Base-by-base conservation (phyloP, 1,139 yeast genomes). In the Ashbya aceris region DNA sequence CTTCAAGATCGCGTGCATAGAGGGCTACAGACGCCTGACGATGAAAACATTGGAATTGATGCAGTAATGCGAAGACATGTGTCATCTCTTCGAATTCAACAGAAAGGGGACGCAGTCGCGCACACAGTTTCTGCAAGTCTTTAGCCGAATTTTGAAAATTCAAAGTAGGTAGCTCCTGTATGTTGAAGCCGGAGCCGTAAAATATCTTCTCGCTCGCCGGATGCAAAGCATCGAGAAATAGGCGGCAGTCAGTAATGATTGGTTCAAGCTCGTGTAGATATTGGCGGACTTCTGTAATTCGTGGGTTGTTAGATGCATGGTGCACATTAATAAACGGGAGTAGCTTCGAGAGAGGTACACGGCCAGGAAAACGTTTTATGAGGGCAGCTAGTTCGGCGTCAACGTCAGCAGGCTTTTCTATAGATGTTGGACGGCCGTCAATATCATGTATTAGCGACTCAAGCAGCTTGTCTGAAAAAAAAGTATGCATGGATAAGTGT, bases 391-490 rank as follows among this genome's bases (percentile, higher is more conserved):
- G 13, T 27, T 36, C 39, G n/a, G 23, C n/a, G 1, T 14, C 17
- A 27, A 12, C 20, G 10, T 26, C 23, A 9, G 27, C 20, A 32
- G 5, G 17, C 7, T 32, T 32, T 5, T 13, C 35, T 32, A 10
- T n/a, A 10, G 35, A 5, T 3, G 35, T 4, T 6, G 23, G 5
- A 17, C 5, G 23, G 23, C 6, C 23, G 23, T 17, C 20, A 32
- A 32, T 8, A 32, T 14, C 20, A 8, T 37, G 8, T 8, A 29
- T 12, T 30, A 37, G 40, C 9, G 6, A 50, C 35, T 59, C 61
- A 38, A 82, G 61, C 40, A 68, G 69, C 2, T 77, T 81, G 57
- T 79, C 85, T 0, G 77, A 65, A 44, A 69, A 67, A 43, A 62
- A 68, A 1, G 68, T 50, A 41, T 76, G 76, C 37, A 78, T 49